Evolutionary conservation across 768 basidiomycete species (phyloP), one percentile per base, ranked within the genome.

Genomic region (Lactarius tabidus): DNA sequence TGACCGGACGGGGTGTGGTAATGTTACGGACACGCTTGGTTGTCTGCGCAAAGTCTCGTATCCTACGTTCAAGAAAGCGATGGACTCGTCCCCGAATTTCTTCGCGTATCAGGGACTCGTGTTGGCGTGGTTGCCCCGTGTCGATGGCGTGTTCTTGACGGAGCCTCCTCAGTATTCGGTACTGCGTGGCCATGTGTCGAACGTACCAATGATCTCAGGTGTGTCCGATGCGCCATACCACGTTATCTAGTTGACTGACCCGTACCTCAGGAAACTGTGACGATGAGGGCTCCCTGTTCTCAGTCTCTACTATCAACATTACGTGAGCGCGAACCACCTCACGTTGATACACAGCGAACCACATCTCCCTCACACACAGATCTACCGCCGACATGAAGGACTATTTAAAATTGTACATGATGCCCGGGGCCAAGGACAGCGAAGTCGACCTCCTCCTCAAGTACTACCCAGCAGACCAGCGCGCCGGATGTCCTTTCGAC

Each of bases 201-300:
- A 70, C 15, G 66, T 74, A 0, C 72, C 70, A 1, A 54, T 72
- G 35, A 67, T 72, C 17, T 59, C 65, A 28, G 71, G 71, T 68
- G 18, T 15, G 63, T 68, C 10, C 14, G 26, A 28, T 51, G 26
- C 14, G 8, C 29, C 26, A 20, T 33, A 17, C 57, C 17, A 28
- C 14, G 29, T 52, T 15, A 60, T 48, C 1, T 48, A 69, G 23
- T 60, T 54, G 33, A n/a, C n/a, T n/a, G n/a, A 61, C 33, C 9
- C 20, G 52, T 17, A 33, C 67, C 29, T 2, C 39, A 79, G 83
- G 83, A 20, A 79, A 84, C 67, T 79, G 78, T 65, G 83, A 86
- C 57, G 86, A 87, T 57, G 86, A 88, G 71, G 86, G 85, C 8
- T 84, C 85, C 1, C 57, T 76, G 2, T 78, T 77, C 69, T 64